Evolutionary conservation across 768 basidiomycete genomes (phyloP).

Genomic region (Trametopsis cervina): DNA sequence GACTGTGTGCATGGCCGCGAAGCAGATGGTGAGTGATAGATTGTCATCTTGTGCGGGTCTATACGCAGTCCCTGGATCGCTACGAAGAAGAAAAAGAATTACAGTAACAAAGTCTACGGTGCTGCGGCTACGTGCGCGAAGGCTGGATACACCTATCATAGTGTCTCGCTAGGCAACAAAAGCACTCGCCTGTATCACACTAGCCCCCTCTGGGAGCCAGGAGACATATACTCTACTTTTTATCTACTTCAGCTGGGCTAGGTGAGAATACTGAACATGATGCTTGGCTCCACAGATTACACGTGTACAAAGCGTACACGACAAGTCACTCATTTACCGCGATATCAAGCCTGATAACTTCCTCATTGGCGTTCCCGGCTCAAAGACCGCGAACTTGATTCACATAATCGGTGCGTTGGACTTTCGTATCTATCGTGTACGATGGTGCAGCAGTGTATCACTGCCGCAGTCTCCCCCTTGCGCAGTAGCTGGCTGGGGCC

Average conservation of each 20-base stretch:
- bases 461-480: no score
- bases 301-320: constrained; percentile 95
- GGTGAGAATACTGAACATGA: not conserved
- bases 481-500: no score
- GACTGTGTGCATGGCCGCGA: constrained; percentile 98
- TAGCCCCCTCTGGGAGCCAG: no score
- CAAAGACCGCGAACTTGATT: constrained; percentile 82
- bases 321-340: constrained; percentile 96
- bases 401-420: constrained; percentile 75
- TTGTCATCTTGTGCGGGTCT: not conserved
- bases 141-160: no score
- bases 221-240: no score
- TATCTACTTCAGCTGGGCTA: no score
- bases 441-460: no score
- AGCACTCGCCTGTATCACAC: no score
- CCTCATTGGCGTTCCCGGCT: constrained; percentile 88
- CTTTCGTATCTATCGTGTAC: not conserved
- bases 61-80: not conserved
- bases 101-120: no score
- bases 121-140: no score
- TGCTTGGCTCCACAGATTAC: constrained; percentile 54
- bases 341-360: constrained; percentile 99
- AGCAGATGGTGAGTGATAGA: constrained; percentile 85
- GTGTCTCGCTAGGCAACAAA: no score
- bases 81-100: no score